Conservation (phyloP, 768 basidiomycete genomes). For the Panaeolus papilionaceus region DNA sequence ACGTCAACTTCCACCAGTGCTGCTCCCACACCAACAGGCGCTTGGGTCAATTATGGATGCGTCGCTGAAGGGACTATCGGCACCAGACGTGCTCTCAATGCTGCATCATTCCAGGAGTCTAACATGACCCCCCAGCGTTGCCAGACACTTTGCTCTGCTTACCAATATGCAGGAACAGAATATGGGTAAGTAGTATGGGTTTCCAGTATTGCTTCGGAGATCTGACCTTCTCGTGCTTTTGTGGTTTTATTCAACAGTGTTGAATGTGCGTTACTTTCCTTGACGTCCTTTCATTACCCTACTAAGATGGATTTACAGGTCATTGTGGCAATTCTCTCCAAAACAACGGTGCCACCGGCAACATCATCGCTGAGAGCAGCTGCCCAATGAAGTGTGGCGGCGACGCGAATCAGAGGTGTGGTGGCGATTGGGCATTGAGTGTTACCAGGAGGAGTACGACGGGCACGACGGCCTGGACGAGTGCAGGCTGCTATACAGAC, state of each 20-base stretch:
- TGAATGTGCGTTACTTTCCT: slow-evolving; percentile 23
- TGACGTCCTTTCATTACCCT: background rate
- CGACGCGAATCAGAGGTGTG: slow-evolving; percentile 38
- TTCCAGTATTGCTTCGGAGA: background rate
- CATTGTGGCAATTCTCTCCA: slow-evolving; percentile 35
- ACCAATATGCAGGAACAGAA: slow-evolving; percentile 39
- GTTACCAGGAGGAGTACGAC: slow-evolving; percentile 26
- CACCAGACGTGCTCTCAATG: slow-evolving; percentile 38
- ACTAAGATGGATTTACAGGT: slow-evolving; percentile 22
- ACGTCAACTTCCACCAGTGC: slow-evolving; percentile 17
- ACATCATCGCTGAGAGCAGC: slow-evolving; percentile 26
- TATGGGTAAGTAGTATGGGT: slow-evolving; percentile 31
- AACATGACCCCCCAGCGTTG: slow-evolving; percentile 41
- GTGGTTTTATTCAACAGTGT: slow-evolving; percentile 15
- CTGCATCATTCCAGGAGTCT: slow-evolving; percentile 28
- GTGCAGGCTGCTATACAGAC: slow-evolving; percentile 41
- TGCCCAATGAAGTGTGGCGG: slow-evolving; percentile 32
- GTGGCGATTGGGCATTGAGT: slow-evolving; percentile 39
- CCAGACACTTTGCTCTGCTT: slow-evolving; percentile 37
- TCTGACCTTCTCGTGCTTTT: background rate
- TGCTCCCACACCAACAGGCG: slow-evolving; percentile 19
- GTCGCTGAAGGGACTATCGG: slow-evolving; percentile 41
- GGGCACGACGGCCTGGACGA: slow-evolving; percentile 31
- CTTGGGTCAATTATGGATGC: slow-evolving; percentile 36
- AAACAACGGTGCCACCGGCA: slow-evolving; percentile 39